Evolutionary conservation across 2,329 filamentous ascomycete genomes (phyloP), one percentile per base, ranked within the genome.

Genomic region (Trichoderma afroharzianum): DNA sequence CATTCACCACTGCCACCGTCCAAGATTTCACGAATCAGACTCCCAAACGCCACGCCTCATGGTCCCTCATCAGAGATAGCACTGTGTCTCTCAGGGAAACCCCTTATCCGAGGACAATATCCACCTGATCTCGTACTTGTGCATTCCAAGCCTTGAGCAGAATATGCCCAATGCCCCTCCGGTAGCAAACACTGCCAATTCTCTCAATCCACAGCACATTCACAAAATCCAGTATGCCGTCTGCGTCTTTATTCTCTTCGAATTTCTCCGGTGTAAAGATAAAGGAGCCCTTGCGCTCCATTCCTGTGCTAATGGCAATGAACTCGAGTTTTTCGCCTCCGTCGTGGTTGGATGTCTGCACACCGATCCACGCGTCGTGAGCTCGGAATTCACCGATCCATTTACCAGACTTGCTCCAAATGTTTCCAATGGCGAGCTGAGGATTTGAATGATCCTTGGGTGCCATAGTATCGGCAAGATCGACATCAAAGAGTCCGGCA

Each of bases 81-180:
- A 47, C 6, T 11, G 6, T 82, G 92, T 93, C 76, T 93, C 90
- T 36, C 91, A 7, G 77, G 92, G 90, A 74, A 91, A 89, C 64
- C 87, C 90, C 39, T 6, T 71, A 85, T 24, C 83, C 83, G 71
- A 85, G 80, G 39, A 84, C 74, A 73, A 85, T 76, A 55, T 81
- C 80, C 55, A 83, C 79, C 71, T 84, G 80, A 21, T 84, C 81
- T 72, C 77, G 78, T 6, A 79, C 80, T 55, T 83, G 79, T 5
- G 78, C 77, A 33, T 83, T 81, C 83, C 83, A 85, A 1, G 78
- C 80, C 72, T 79, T 79, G 70, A 79, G 77, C 61, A 85, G 67
- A 6, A 85, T 79, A 74, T 84, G 83, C 0, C 83, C 83, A 32
- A 85, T 76, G 3, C 83, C 83, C 32, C 83, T 75, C 21, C 83